Evolutionary conservation across 257 asterid species (phyloP).

Genomic region (Gynochthodes officinalis): DNA sequence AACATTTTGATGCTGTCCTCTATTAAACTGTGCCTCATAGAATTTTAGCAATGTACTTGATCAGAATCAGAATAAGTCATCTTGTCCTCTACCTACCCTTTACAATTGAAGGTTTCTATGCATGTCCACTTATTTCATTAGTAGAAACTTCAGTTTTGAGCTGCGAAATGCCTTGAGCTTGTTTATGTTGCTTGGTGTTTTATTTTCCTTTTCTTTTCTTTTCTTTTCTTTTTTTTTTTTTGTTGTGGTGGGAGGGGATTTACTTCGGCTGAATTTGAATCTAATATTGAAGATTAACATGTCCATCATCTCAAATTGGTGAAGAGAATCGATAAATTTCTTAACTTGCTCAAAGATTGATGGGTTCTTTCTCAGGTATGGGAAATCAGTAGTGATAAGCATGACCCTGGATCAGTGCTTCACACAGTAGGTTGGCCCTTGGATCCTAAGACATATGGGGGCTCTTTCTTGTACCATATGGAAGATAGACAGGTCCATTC

Average conservation of each 20-base stretch:
- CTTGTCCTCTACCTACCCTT: background rate
- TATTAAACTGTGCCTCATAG: background rate
- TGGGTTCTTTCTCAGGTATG: conserved; percentile 65
- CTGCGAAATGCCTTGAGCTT: background rate
- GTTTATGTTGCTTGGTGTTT: too few relatives aligned
- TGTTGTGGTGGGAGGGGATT: too few relatives aligned
- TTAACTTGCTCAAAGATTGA: conserved; percentile 8
- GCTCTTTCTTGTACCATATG: conserved; percentile 95
- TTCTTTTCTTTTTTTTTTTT: too few relatives aligned
- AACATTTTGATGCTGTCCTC: background rate
- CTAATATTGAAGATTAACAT: too few relatives aligned
- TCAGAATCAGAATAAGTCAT: background rate
- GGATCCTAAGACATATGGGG: conserved; percentile 86
- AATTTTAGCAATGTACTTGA: background rate
- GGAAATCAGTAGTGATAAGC: conserved; percentile 78
- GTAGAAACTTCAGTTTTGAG: background rate
- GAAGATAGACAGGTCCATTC: conserved; percentile 71
- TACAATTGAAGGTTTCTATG: background rate
- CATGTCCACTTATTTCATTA: background rate
- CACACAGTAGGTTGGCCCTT: conserved; percentile 98
- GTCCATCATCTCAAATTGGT: too few relatives aligned
- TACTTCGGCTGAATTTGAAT: too few relatives aligned
- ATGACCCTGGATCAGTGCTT: conserved; percentile 75
- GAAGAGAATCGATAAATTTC: too few relatives aligned
- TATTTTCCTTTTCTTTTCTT: too few relatives aligned